Evolutionary conservation across 139 green algal genomes (phyloP), one percentile per base, ranked within the genome.

Genomic region (Klebsormidium nitens): DNA sequence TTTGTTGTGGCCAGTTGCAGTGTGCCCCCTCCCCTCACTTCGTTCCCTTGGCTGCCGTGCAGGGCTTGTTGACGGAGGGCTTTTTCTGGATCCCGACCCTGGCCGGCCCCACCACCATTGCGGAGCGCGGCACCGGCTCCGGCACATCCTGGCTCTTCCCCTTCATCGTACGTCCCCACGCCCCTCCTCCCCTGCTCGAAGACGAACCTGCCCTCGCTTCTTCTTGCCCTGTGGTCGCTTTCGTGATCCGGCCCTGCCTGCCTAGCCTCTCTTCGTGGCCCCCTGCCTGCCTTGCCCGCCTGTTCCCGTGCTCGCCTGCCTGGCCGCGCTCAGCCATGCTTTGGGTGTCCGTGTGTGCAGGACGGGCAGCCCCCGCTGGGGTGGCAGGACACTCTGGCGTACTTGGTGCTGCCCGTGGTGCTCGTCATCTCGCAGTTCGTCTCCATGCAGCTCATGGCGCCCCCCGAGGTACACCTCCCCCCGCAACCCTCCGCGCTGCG

Each of bases 31-130:
- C n/a, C n/a, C n/a, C n/a, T n/a, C n/a, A n/a, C n/a, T n/a, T n/a
- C n/a, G n/a, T n/a, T n/a, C n/a, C 44, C 44, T 14, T 52, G 44
- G 14, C 44, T 52, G 88, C 91, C 1, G 81, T 90, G 28, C 89
- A 97, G 72, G 90, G 90, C 5, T 71, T 96, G 40, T 77, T 96
- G 31, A 90, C 75, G 17, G 89, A 91, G 56, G 88, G 89, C 2
- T 97, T 95, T 74, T 97, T 95, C 79, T 96, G 87, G 85, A 95
- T 97, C 59, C 91, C 91, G 11, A 92, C 87, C 8, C 78, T 96
- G 40, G 90, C 81, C 2, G 91, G 91, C 0, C 91, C 91, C 28
- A 89, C 87, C 38, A 88, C 71, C 35, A 65, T 85, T 8, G 75
- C 78, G 23, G 64, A 75, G 0, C 48, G 67, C 19, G 66, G 75